A percentile compares a stretch with the other conserved stretches of the same genome.
phyloP scores from a whole-genome alignment of 345 rosid genomes.

The Gossypium ekmanianum region DNA sequence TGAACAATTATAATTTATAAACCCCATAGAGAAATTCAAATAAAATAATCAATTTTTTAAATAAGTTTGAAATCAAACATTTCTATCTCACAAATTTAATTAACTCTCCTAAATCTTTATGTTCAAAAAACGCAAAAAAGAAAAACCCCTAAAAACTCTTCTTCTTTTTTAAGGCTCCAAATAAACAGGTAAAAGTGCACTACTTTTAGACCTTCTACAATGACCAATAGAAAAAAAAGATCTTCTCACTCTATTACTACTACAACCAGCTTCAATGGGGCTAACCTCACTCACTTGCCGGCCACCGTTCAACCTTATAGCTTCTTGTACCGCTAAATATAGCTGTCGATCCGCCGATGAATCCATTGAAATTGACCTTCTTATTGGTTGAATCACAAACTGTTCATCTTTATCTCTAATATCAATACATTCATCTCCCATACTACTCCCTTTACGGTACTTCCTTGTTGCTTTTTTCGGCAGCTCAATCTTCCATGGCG shows the following conservation, averaged over 20 bases:
- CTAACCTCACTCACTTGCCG: conserved; percentile 35
- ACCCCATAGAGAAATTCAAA: conserved; percentile 13
- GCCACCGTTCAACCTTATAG: conserved; percentile 38
- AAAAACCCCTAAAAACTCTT: conserved; percentile 1
- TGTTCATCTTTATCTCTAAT: conserved; percentile 54
- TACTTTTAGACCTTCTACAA: conserved; percentile 63
- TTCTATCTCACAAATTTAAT: conserved; percentile 25
- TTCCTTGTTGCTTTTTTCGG: conserved; percentile 39
- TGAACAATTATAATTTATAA: background rate
- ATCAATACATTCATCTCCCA: conserved; percentile 87
- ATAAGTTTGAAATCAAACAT: conserved; percentile 17
- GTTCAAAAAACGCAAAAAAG: background rate
- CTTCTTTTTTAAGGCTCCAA: conserved; percentile 40
- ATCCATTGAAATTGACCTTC: conserved; percentile 92
- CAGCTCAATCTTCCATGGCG: conserved; percentile 35
- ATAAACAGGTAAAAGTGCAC: conserved; percentile 55
- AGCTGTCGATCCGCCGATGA: conserved; percentile 63
- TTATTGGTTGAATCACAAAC: conserved; percentile 61
- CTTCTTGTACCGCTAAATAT: conserved; percentile 58
- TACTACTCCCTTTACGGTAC: conserved; percentile 51
- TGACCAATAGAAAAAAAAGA: conserved; percentile 72
- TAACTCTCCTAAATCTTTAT: conserved; percentile 25
- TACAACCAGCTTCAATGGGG: conserved; percentile 37
- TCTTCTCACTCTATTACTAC: conserved; percentile 45
- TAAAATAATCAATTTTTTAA: conserved; percentile 12